Evolutionary conservation across 225 moss, liverwort and hornwort species (phyloP).

Genomic region (Anthoceros angustus): DNA sequence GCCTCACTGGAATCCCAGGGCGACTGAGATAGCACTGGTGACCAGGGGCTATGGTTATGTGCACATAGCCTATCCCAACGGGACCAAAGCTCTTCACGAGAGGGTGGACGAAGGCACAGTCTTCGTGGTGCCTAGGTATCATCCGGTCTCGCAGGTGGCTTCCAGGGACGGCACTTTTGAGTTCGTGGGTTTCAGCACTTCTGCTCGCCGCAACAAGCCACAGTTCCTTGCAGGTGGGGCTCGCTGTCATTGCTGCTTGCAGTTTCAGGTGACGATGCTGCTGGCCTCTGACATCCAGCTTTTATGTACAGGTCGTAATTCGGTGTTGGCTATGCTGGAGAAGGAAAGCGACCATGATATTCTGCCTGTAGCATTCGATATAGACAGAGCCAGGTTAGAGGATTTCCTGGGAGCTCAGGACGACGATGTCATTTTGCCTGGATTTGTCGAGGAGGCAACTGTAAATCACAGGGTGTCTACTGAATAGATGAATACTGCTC

Average conservation of each 20-base stretch:
- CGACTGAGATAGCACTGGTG: neutral
- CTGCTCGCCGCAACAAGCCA: neutral
- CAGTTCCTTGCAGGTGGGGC: neutral
- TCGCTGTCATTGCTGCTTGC: neutral
- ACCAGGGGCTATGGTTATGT: neutral
- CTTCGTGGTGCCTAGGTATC: slow-evolving; percentile 3
- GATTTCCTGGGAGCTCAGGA: neutral
- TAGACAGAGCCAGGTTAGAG: neutral
- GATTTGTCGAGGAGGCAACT: neutral
- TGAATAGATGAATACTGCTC: neutral
- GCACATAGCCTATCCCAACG: neutral
- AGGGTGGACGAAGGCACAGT: neutral
- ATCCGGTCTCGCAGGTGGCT: neutral
- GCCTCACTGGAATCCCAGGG: neutral
- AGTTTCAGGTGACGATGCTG: neutral
- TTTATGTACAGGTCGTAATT: neutral
- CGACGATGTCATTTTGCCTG: neutral
- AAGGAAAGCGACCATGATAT: neutral
- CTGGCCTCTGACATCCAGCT: neutral
- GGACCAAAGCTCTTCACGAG: neutral
- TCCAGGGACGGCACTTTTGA: neutral
- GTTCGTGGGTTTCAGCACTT: slow-evolving; percentile 1
- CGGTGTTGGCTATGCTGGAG: neutral
- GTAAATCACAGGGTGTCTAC: neutral
- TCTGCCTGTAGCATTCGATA: neutral